A percentile compares a stretch with the other conserved stretches of the same genome.
phyloP scores from a whole-genome alignment of 306 rosid genomes.

The Acmispon strigosus region DNA sequence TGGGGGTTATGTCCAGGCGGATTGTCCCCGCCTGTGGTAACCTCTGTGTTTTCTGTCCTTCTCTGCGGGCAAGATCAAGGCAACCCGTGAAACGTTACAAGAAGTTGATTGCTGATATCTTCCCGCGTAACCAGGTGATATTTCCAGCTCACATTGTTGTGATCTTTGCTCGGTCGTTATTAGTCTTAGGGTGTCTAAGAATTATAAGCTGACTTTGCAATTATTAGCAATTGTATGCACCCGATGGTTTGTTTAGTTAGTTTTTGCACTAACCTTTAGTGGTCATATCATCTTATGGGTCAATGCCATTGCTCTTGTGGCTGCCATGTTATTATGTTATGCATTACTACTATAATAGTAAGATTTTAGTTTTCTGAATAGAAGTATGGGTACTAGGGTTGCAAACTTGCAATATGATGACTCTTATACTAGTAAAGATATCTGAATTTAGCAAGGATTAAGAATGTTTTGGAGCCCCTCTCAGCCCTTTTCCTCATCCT shows the following conservation, averaged over 20 bases:
- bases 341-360: neutral
- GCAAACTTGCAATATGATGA: neutral
- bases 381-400: neutral
- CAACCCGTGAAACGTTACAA: conserved; percentile 98
- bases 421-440: neutral
- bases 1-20: conserved; percentile 99
- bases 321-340: neutral
- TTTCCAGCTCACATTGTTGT: conserved; percentile 8
- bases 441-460: conserved; percentile 3
- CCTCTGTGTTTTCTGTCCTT: conserved; percentile 97
- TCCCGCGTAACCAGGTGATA: conserved; percentile 79
- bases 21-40: conserved; percentile 92
- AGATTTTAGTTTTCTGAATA: neutral
- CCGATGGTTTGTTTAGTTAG: neutral
- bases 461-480: conserved; percentile 6
- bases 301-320: neutral
- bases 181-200: neutral
- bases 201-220: neutral
- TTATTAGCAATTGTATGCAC: neutral
- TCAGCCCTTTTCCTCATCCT: neutral
- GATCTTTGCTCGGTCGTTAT: conserved; percentile 1
- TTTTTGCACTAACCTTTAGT: conserved; percentile 10
- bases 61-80: conserved; percentile 90
- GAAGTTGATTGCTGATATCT: conserved; percentile 70
- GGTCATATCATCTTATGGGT: neutral